Evolutionary conservation across 1,284 basidiomycete species (phyloP).

Genomic region (Rhodotorula sp.): DNA sequence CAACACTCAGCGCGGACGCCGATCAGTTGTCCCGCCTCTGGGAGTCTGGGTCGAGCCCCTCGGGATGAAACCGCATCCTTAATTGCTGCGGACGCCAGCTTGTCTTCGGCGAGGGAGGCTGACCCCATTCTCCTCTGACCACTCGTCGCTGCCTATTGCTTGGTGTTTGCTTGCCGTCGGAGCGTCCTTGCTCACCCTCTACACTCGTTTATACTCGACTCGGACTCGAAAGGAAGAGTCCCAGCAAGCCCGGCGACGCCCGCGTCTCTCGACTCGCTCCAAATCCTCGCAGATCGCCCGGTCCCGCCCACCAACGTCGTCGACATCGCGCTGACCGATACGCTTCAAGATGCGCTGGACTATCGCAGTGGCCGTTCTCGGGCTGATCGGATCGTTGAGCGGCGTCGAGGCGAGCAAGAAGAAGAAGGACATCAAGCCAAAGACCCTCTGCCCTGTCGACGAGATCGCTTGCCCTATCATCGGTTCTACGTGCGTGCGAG

Average conservation of each 20-base stretch:
- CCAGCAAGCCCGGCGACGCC: not conserved
- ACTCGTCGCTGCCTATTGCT: too few relatives aligned
- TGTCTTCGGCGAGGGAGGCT: too few relatives aligned
- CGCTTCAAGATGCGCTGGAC: conserved; percentile 4
- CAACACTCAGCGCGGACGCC: too few relatives aligned
- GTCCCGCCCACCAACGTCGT: not conserved
- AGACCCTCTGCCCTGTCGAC: conserved; percentile 29
- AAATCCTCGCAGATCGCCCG: not conserved
- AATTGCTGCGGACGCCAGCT: too few relatives aligned
- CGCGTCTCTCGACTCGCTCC: not conserved
- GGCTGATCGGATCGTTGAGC: not conserved
- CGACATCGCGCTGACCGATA: not conserved
- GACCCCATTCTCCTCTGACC: too few relatives aligned
- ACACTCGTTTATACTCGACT: not conserved
- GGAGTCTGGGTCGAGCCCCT: too few relatives aligned
- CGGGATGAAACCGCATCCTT: too few relatives aligned
- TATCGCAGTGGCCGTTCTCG: conserved; percentile 3
- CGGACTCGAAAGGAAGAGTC: not conserved
- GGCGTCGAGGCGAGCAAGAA: conserved; percentile 26
- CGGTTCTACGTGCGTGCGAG: conserved; percentile 36
- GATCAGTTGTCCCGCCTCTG: too few relatives aligned
- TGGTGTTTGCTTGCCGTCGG: too few relatives aligned
- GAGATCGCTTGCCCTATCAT: conserved; percentile 36
- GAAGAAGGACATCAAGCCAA: conserved; percentile 15
- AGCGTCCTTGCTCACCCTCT: not conserved